Percentiles rank a stretch among this genome's conserved stretches.
Conservation (phyloP, 2,329 filamentous ascomycete genomes). For the Pyricularia sp. region DNA sequence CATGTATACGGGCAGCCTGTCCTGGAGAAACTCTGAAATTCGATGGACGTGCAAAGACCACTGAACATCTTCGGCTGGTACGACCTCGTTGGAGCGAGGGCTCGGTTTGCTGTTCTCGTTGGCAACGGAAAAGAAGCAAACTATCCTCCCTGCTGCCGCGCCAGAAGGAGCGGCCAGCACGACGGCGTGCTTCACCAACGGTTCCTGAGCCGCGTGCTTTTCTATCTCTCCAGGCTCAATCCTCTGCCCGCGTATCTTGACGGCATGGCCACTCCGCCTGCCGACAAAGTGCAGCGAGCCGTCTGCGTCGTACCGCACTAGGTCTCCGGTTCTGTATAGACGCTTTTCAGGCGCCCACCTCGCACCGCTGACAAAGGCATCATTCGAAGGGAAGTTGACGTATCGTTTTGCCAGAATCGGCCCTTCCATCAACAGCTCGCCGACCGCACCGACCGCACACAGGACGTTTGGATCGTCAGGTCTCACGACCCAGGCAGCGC, state of each 20-base stretch:
- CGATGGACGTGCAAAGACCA: not conserved
- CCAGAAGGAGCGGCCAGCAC: not conserved
- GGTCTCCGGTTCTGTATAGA: not conserved
- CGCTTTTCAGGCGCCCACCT: not conserved
- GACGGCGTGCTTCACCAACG: not conserved
- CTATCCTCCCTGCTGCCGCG: too few species aligned
- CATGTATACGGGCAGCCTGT: conserved; percentile 18
- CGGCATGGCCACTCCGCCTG: not conserved
- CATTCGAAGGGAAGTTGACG: conserved; percentile 12
- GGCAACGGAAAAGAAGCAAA: too few species aligned
- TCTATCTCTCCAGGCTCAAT: not conserved
- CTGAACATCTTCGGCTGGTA: not conserved
- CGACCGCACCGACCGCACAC: conserved; percentile 23
- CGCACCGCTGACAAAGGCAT: not conserved
- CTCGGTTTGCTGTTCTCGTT: too few species aligned
- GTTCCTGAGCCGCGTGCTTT: not conserved
- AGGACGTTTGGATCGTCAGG: conserved; percentile 18
- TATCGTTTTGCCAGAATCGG: conserved; percentile 30
- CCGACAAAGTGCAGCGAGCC: not conserved
- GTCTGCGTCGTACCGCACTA: not conserved
- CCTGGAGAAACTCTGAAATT: not conserved
- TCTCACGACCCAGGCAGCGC: conserved; percentile 27
- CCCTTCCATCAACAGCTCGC: conserved; percentile 30
- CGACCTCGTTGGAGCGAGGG: too few species aligned
- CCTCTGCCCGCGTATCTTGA: conserved; percentile 3